Base-by-base conservation (phyloP, 768 basidiomycete genomes). In the Pholiota conissans region DNA sequence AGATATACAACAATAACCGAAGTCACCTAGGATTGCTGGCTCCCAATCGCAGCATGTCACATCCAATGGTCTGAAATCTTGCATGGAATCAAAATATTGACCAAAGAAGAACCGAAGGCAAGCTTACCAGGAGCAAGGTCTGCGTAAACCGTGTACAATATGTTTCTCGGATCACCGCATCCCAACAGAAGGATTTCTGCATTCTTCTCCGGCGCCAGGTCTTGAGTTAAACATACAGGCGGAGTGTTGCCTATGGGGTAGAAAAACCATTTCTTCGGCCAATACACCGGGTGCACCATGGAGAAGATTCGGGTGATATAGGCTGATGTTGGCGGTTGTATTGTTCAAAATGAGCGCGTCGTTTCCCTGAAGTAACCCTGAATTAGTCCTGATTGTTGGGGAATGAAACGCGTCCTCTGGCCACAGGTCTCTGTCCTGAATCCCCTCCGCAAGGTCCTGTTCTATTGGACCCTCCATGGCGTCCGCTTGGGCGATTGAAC, bases 191-290 rank as follows among this genome's bases (percentile, higher is more conserved):
- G 71, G 26, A 84, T 65, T n/a, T 76, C 66, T 6, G 80, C 82
- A 13, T 67, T 52, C 51, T 75, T 66, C 58, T 83, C 82, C 0
- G 78, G 77, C 55, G 80, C 66, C 5, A 86, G 65, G 45, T 78
- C 72, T 54, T 79, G 70, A 3, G 80, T 79, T 11, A 86, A 69
- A 46, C 71, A 79, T 3, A 80, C 69, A 6, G 86, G 78, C 3
- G 83, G 74, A 0, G 85, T 85, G 62, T 85, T 85, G 32, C 86
- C 85, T 14, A 84, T 70, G 2, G 84, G 79, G 66, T 85, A 86
- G 70, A 84, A 86, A 58, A 76, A 81, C 3, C 67, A 67, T 60
- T 74, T 76, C 10, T 69, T 74, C 2, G 75, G 78, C 74, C 76
- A 80, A 16, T 69, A 59, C 2, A 80, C 56, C 2, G 77, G 73